A percentile compares a stretch with the other conserved stretches of the same genome.
phyloP scores from a whole-genome alignment of 257 asterid species.

The Gentiana dahurica region DNA sequence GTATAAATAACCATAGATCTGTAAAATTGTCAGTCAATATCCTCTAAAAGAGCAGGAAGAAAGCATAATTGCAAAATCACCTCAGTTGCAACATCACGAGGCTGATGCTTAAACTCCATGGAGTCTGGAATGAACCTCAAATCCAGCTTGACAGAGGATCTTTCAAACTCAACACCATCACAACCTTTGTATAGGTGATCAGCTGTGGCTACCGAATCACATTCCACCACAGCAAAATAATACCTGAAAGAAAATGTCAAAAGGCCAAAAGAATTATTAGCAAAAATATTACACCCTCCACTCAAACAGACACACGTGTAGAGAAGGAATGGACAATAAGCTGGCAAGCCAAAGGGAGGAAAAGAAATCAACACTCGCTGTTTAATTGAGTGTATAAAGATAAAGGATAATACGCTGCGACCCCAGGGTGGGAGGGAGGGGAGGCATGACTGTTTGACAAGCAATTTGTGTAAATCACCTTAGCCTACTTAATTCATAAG shows the following conservation, averaged over 20 bases:
- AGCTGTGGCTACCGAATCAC: conserved; percentile 89
- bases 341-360: background rate
- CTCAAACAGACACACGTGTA: background rate
- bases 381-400: background rate
- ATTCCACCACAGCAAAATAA: conserved; percentile 83
- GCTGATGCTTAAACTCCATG: conserved; percentile 69
- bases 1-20: background rate
- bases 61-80: conserved; percentile 24
- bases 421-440: background rate
- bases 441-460: background rate
- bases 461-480: conserved; percentile 30
- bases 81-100: conserved; percentile 87
- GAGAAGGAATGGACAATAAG: background rate
- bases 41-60: background rate
- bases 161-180: conserved; percentile 91
- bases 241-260: conserved; percentile 39
- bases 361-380: background rate
- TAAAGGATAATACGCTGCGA: background rate
- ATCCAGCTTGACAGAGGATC: conserved; percentile 81
- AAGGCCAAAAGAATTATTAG: background rate
- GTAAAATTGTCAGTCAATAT: background rate
- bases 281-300: background rate
- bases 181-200: conserved; percentile 73
- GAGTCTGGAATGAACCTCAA: conserved; percentile 93
- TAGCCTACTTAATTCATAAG: conserved; percentile 84